These are phyloP conservation scores for Omphalotus olearius DNA, from an alignment of 1,284 basidiomycete genomes.

Conservation along the genomic window DNA sequence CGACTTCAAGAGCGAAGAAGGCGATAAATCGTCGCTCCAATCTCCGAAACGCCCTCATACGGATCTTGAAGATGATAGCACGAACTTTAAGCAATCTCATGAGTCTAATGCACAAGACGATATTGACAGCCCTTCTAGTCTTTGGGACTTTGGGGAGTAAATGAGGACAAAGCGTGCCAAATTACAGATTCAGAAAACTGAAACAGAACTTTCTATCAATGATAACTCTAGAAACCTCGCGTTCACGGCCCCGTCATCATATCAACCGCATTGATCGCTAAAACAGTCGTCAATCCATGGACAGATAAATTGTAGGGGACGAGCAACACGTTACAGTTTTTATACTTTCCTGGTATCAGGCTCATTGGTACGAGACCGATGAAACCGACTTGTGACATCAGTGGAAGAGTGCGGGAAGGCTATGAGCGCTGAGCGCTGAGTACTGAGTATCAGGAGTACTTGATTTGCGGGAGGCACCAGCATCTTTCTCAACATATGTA, in stretches of 20 bases:
- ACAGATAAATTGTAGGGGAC: too few species aligned
- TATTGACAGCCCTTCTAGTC: constrained; percentile 75
- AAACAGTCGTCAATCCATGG: constrained; percentile 34
- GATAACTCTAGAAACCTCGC: too few species aligned
- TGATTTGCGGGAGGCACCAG: too few species aligned
- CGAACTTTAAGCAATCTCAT: constrained; percentile 7
- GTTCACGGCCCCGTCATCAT: too few species aligned
- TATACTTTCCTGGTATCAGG: too few species aligned
- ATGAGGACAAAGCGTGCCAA: constrained; percentile 90
- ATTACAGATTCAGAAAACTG: constrained; percentile 79
- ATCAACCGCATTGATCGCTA: constrained; percentile 23
- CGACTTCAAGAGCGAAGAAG: constrained; percentile 16
- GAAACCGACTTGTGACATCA: too few species aligned
- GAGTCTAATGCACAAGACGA: constrained; percentile 31
- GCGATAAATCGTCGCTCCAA: constrained; percentile 29
- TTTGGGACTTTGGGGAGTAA: constrained; percentile 85
- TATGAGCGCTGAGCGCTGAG: too few species aligned
- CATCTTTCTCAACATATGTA: too few species aligned
- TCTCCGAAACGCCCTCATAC: constrained; percentile 26
- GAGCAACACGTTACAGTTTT: too few species aligned
- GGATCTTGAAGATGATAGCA: constrained; percentile 13
- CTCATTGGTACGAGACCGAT: too few species aligned
- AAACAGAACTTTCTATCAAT: constrained; percentile 36
- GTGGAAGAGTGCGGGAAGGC: too few species aligned
- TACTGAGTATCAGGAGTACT: too few species aligned